These are phyloP conservation scores for Drechslerella stenobrocha DNA, from an alignment of 2,329 filamentous ascomycete genomes.

Conservation along the genomic window DNA sequence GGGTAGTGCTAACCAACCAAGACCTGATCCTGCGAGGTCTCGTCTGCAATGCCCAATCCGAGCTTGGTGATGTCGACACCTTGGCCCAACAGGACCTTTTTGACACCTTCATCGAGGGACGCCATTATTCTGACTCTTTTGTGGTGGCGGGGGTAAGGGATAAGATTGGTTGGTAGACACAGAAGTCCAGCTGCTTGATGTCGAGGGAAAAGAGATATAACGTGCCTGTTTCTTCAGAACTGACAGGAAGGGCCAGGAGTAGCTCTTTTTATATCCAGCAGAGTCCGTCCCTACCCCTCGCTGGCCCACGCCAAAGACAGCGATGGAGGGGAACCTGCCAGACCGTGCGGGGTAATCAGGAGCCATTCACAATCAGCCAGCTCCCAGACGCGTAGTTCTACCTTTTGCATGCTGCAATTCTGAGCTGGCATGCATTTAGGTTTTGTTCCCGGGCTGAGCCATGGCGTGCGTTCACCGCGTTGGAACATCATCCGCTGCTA, in stretches of 20 bases:
- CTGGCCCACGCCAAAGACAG: background rate
- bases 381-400: background rate
- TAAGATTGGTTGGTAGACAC: no score
- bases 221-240: no score
- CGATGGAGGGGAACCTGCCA: background rate
- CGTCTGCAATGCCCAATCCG: no score
- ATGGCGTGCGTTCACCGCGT: constrained; percentile 3
- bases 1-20: no score
- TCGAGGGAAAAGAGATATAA: background rate
- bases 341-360: background rate
- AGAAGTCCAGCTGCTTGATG: no score
- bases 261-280: background rate
- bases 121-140: no score
- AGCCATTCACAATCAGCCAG: constrained; percentile 2
- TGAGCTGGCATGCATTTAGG: constrained; percentile 4
- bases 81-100: no score
- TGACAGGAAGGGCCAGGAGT: background rate
- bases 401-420: constrained; percentile 6
- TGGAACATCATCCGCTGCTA: background rate
- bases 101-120: no score
- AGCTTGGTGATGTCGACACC: no score
- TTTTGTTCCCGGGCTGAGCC: constrained; percentile 2
- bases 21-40: no score
- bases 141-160: no score
- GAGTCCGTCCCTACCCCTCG: background rate